Base-by-base conservation (phyloP, 345 rosid genomes). In the Carallia brachiata region DNA sequence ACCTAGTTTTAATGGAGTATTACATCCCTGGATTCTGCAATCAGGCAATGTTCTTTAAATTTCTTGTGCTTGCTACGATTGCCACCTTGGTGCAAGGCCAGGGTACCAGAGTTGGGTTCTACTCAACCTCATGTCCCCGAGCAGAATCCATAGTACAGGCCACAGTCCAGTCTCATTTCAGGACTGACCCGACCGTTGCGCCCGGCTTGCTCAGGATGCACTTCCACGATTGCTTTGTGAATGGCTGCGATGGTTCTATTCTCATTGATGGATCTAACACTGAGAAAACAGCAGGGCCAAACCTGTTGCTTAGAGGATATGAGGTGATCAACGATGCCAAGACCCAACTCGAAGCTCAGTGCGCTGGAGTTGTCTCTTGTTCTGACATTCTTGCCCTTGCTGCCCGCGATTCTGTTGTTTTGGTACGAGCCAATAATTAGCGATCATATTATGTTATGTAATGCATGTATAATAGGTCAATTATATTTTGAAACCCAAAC, bases 331-430 rank as follows among this genome's bases (percentile, higher is more conserved):
- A 78, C 4, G 84, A 83, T 27, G 89, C 89, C 68, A 85, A 81
- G 69, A 65, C 78, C 10, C 77, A 73, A 67, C 79, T 86, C 9
- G 90, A 86, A 70, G 75, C 80, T 28, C 75, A 75, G 7, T 84
- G 90, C 52, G 88, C 86, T n/a, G 74, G 73, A 34, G 75, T 68
- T 47, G 88, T 86, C 58, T 86, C 89, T 31, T 86, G 89, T 50
- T 86, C 89, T 52, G 87, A 86, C 67, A 86, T 86, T 32, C 83
- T 84, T 23, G 73, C 87, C n/a, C 78, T 86, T 37, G 84, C 86
- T 52, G 82, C 86, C 31, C 86, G 88, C 58, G 88, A 86, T 61
- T 61, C 79, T 52, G 88, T 86, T 6, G 79, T 73, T 63, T 57
- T 82, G 84, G 88, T 84, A 80, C 16, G 15, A 53, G 17, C 7